These are phyloP conservation scores for Galeopsis tetrahit DNA, from an alignment of 257 asterid species.

Conservation along the genomic window DNA sequence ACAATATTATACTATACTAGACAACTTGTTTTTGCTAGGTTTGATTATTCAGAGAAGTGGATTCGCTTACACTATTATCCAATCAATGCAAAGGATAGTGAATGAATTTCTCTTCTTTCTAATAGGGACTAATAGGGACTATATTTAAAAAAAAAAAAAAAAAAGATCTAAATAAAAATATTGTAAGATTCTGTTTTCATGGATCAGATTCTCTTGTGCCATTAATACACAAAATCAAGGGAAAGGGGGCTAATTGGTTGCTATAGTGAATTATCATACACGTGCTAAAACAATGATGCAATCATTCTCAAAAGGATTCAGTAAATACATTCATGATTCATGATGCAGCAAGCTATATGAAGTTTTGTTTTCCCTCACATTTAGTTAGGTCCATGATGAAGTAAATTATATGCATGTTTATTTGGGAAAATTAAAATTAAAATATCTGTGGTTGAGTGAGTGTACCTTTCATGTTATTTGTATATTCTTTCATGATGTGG, in stretches of 20 bases:
- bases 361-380: constrained; percentile 10
- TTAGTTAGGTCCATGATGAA: constrained; percentile 11
- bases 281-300: background rate
- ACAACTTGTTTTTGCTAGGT: constrained; percentile 14
- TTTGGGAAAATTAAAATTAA: background rate
- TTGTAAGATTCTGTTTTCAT: constrained; percentile 5
- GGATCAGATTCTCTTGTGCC: constrained; percentile 1
- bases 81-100: constrained; percentile 1
- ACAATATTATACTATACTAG: background rate
- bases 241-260: constrained; percentile 6
- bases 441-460: constrained; percentile 6
- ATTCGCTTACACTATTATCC: constrained; percentile 12
- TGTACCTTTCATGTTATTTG: background rate
- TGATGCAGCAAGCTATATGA: constrained; percentile 6
- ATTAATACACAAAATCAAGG: background rate
- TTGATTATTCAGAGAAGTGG: constrained; percentile 16
- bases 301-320: constrained; percentile 3
- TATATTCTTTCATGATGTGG: constrained; percentile 7
- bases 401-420: background rate
- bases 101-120: constrained; percentile 5
- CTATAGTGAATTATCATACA: background rate
- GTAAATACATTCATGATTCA: constrained; percentile 10
- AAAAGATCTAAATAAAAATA: background rate
- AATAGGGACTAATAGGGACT: background rate
- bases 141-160: background rate